These are phyloP conservation scores for Ascoidea asiatica DNA, from an alignment of 805 yeast species.

Conservation along the genomic window DNA sequence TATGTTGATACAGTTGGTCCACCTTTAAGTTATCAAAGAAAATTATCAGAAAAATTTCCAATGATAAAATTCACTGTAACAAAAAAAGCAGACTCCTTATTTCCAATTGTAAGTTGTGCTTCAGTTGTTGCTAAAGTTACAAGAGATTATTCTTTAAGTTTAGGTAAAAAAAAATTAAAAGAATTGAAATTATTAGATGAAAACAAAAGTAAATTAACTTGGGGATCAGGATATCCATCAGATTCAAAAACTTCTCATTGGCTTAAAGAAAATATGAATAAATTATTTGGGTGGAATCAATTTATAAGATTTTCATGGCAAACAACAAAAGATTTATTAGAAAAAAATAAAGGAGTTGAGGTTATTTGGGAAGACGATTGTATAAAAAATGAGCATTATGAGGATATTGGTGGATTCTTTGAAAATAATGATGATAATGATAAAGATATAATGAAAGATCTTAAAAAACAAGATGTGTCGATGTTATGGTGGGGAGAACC, in stretches of 20 bases:
- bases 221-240: slow-evolving; percentile 92
- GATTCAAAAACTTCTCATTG: slow-evolving; percentile 81
- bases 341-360: slow-evolving; percentile 32
- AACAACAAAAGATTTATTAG: slow-evolving; percentile 66
- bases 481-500: neutral
- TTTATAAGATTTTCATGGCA: slow-evolving; percentile 87
- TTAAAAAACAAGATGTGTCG: neutral
- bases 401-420: neutral
- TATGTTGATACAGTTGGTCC: slow-evolving; percentile 97
- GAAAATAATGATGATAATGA: neutral
- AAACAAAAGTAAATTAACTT: slow-evolving; percentile 17
- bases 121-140: slow-evolving; percentile 95
- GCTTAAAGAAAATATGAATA: slow-evolving; percentile 51
- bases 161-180: slow-evolving; percentile 19
- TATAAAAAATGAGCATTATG: neutral
- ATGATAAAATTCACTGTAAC: slow-evolving; percentile 62
- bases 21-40: slow-evolving; percentile 69
- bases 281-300: slow-evolving; percentile 75
- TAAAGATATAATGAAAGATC: neutral
- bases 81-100: slow-evolving; percentile 89
- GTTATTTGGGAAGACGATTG: slow-evolving; percentile 46
- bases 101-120: slow-evolving; percentile 89
- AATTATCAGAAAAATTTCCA: slow-evolving; percentile 61
- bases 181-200: slow-evolving; percentile 11
- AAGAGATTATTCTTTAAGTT: slow-evolving; percentile 51